Base-by-base conservation (phyloP, 495 filamentous ascomycete species). In the Penicillium coprophilum region DNA sequence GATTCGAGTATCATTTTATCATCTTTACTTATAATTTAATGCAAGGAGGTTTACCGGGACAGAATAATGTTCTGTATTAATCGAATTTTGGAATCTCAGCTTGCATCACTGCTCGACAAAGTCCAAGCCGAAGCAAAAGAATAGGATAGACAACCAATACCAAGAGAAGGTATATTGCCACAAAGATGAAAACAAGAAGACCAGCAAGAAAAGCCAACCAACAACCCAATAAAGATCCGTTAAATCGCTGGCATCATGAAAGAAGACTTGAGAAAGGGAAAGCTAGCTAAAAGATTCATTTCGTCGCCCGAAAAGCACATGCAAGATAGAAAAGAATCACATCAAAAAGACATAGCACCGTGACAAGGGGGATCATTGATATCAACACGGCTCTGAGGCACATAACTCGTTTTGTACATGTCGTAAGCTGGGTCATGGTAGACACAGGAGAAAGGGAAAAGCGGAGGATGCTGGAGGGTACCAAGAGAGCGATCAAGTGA, bases 401-500 rank as follows among this genome's bases (percentile, higher is more conserved):
- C 52, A 54, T 52, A 41, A 52, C 19, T 54, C 52, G 41, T 54
- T 54, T 54, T 54, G 52, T 54, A 54, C 52, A 54, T 46, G 52
- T 54, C 52, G 30, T 46, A 38, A 43, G 31, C 13, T 46, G 31
- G 5, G 43, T 46, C 50, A 21, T n/a, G 13, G 32, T 27, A 30
- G 21, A 30, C 52, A 38, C 19, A 54, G 39, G 12, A 20, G 27
- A 56, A 43, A 34, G n/a, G n/a, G 6, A n/a, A 20, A 54, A 38
- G 4, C 12, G 17, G 45, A 36, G 7, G 24, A 30, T 13, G 11
- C 23, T 31, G 19, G 36, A 53, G 28, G 11, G 12, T 40, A 27
- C 1, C 1, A 36, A 30, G 39, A 41, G 20, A 47, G 23, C 27
- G 19, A 58, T 75, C 61, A 79, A 43, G 71, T 71, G 61, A 78